These are phyloP conservation scores for Flaveria floridana DNA, from an alignment of 140 eudicot genomes.

Conservation along the genomic window DNA sequence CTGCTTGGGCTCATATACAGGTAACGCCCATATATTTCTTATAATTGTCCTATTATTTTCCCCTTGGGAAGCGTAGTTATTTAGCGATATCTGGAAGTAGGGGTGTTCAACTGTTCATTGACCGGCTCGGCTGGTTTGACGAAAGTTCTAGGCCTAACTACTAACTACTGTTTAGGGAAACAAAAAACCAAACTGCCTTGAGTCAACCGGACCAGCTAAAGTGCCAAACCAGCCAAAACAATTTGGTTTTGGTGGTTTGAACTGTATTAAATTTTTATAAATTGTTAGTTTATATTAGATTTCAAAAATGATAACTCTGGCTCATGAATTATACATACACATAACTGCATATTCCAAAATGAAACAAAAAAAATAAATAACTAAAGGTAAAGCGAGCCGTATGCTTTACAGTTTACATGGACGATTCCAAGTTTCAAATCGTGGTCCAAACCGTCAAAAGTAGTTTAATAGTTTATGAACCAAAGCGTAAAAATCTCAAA, in stretches of 20 bases:
- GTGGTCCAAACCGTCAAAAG: background rate
- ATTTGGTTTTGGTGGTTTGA: background rate
- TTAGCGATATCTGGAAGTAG: background rate
- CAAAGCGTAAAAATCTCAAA: background rate
- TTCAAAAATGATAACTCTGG: background rate
- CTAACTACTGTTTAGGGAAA: background rate
- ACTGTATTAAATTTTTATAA: background rate
- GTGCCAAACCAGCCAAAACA: background rate
- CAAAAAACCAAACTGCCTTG: background rate
- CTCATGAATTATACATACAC: background rate
- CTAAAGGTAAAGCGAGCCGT: background rate
- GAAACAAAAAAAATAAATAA: background rate
- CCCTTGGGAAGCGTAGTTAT: conserved; percentile 5
- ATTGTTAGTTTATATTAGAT: no score
- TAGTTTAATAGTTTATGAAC: background rate
- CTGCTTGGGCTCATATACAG: conserved; percentile 99
- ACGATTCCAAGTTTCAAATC: background rate
- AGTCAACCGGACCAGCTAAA: background rate
- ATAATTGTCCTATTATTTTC: background rate
- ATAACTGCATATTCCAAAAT: background rate
- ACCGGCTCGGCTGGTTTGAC: background rate
- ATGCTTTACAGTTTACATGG: background rate
- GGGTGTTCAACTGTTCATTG: background rate
- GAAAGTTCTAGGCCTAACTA: background rate
- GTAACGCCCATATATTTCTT: conserved; percentile 34